Conservation (phyloP, 129 eudicot species). For the Cynara cardunculus region DNA sequence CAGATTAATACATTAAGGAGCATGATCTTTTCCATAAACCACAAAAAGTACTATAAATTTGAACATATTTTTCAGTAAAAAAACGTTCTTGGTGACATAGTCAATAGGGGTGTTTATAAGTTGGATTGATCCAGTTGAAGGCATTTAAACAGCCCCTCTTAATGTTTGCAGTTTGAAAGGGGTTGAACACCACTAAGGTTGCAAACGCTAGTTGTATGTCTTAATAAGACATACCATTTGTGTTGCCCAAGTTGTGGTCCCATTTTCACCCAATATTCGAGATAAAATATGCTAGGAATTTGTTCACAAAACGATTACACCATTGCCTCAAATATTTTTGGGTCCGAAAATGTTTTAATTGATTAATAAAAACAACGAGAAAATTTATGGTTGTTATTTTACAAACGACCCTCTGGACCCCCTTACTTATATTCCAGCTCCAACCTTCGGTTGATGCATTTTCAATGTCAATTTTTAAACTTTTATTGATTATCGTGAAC, state of each 20-base stretch:
- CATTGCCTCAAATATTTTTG: no score
- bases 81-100: not conserved
- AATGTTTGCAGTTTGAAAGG: no score
- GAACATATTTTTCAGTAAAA: no score
- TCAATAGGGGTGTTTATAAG: not conserved
- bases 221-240: not conserved
- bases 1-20: no score
- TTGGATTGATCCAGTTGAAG: no score
- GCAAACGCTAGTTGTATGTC: not conserved
- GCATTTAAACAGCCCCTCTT: no score
- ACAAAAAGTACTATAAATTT: no score
- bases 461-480: not conserved
- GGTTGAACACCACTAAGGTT: not conserved
- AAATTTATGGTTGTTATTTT: not conserved
- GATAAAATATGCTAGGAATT: not conserved
- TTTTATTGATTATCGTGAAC: not conserved
- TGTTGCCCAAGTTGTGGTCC: not conserved
- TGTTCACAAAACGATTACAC: no score
- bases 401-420: not conserved
- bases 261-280: not conserved
- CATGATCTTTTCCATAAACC: no score
- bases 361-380: not conserved
- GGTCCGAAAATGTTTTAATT: not conserved
- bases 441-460: not conserved
- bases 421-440: not conserved